Evolutionary conservation across 768 basidiomycete genomes (phyloP), one percentile per base, ranked within the genome.

Genomic region (Exsudoporus frostii): DNA sequence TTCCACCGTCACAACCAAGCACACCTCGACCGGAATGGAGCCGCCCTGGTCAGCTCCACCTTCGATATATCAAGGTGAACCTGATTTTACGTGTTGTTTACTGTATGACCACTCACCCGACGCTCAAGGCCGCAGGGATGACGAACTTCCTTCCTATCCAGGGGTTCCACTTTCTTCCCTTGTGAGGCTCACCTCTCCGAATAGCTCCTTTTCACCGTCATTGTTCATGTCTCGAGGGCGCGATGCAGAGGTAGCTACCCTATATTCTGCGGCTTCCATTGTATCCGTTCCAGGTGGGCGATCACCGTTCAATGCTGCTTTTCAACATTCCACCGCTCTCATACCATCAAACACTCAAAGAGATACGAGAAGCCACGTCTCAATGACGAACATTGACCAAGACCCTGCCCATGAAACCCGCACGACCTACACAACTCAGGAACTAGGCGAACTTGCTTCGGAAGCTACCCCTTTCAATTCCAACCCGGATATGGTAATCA

Each of bases 211-310:
- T 63, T 71, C 79, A 0, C 72, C 77, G 2, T 68, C 73, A 13
- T 57, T 63, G 33, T 51, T 61, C 32, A 37, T 54, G 39, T 50
- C 66, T 38, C 73, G 78, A 32, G 73, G 74, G 13, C 77, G 78
- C 19, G 91, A 92, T 67, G 77, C 86, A 1, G 92, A 94, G 47
- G 86, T 90, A 10, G 88, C 90, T 17, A 92, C 90, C 4, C 75
- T 92, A 6, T 93, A 92, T 67, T 89, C 89, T n/a, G 89, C 89
- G 0, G 89, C 88, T 6, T 90, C 87, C 2, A 75, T 92, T 22
- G 81, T 84, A 72, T 88, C 86, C 25, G 79, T 91, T 27, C 81
- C 86, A 7, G 69, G 73, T 22, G 73, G 71, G 39, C 61, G 70
- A 33, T 67, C 75, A 17, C 71, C 76, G 2, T 61, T 74, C 30